Base-by-base conservation (phyloP, 371 early-diverging fungal species). In the Mortierella sp. region DNA sequence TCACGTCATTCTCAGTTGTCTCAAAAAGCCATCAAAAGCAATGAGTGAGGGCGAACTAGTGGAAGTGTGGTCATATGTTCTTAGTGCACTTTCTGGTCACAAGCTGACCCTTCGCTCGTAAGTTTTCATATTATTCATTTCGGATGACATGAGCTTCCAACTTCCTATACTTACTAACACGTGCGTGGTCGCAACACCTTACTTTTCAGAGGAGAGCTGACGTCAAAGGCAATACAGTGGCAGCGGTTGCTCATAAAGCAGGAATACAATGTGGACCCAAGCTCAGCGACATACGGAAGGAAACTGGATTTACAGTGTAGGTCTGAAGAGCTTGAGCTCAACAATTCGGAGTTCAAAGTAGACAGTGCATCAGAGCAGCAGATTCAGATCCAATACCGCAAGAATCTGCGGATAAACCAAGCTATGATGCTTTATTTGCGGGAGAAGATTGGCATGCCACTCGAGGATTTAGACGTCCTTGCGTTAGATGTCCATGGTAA, bases 301-400 rank as follows among this genome's bases (percentile, higher is more conserved):
- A 63, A 63, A 18, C 19, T 63, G n/a, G 70, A 63, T 21, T 48
- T 63, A 7, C 70, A 69, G 45, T 63, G 70, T 30, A 28, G 62
- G 46, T 19, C 43, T 19, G 70, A 43, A 1, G 60, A 63, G 45
- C 46, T 28, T 26, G 70, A 69, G n/a, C 45, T 69, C 37, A 63
- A 69, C 19, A 63, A 69, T 30, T 69, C 70, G 0, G 70, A 69
- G 51, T 63, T 69, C 59, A 69, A 69, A 37, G 62, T 45, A 18
- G 59, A 50, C 21, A 25, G 26, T 4, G 44, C 47, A 45, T 57
- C 60, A 7, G 12, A n/a, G 16, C 12, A 45, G 23, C 70, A 69
- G 25, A 63, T 59, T 23, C 63, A 63, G 7, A 23, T 63, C 5
- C 64, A 63, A 59, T 69, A 69, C 21, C 48, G 59, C 37, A 68